These are phyloP conservation scores for Tylopilus subfusipes DNA, from an alignment of 768 basidiomycete species.

Conservation along the genomic window DNA sequence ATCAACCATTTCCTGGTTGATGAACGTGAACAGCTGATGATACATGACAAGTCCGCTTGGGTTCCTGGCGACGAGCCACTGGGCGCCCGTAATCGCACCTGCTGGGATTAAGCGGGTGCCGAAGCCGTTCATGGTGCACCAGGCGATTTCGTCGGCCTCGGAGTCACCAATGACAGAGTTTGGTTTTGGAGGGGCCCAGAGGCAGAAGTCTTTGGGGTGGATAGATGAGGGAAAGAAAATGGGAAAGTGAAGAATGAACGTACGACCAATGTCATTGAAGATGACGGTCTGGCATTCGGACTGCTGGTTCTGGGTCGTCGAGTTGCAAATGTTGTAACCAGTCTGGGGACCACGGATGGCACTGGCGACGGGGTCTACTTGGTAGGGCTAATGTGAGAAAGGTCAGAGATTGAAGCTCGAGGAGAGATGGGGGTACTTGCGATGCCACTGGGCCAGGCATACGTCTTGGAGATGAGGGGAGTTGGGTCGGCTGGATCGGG, in stretches of 20 bases:
- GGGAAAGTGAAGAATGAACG: background rate
- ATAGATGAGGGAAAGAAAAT: slow-evolving; percentile 23
- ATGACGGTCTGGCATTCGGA: slow-evolving; percentile 69
- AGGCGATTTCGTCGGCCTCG: slow-evolving; percentile 69
- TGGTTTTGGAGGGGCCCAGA: slow-evolving; percentile 54
- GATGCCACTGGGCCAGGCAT: slow-evolving; percentile 41
- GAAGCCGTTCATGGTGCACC: slow-evolving; percentile 61
- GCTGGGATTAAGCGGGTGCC: slow-evolving; percentile 71
- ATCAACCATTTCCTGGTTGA: slow-evolving; percentile 61
- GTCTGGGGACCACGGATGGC: slow-evolving; percentile 53
- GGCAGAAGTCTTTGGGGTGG: slow-evolving; percentile 57
- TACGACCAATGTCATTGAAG: slow-evolving; percentile 51
- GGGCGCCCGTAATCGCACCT: slow-evolving; percentile 60
- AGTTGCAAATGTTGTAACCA: slow-evolving; percentile 70
- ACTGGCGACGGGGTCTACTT: slow-evolving; percentile 41
- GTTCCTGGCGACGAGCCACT: slow-evolving; percentile 54
- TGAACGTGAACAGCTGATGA: slow-evolving; percentile 56
- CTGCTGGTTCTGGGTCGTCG: slow-evolving; percentile 56
- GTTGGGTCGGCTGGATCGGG: slow-evolving; percentile 42
- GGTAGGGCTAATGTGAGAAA: slow-evolving; percentile 41
- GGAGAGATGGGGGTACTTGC: slow-evolving; percentile 25
- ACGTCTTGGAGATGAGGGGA: slow-evolving; percentile 45
- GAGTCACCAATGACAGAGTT: slow-evolving; percentile 58
- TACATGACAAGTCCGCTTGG: slow-evolving; percentile 31
- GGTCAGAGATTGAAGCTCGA: background rate